Conservation (phyloP, 2,329 filamentous ascomycete species). For the Microascus cirrosus region DNA sequence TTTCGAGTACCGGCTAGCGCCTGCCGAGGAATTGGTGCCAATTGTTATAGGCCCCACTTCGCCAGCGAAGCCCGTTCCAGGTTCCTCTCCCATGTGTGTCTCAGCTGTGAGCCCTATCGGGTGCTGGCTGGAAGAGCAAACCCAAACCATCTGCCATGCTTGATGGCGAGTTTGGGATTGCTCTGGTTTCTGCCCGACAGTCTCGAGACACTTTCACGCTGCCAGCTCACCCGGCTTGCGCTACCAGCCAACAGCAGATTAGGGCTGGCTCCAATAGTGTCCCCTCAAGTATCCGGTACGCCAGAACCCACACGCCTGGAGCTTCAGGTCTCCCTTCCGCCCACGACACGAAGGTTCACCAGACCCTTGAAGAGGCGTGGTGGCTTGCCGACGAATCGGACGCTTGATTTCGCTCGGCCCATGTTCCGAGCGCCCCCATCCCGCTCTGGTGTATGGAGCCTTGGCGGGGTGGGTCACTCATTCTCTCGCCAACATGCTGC, state of each 20-base stretch:
- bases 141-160: no score
- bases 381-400: no score
- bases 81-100: no score
- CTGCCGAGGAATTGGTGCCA: not conserved
- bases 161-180: not conserved
- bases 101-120: no score
- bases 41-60: not conserved
- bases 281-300: not conserved
- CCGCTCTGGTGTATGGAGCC: no score
- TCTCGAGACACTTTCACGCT: not conserved
- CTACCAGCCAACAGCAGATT: not conserved
- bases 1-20: not conserved
- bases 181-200: not conserved
- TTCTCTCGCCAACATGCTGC: no score
- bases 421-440: no score
- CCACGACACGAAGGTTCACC: not conserved
- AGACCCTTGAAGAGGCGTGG: not conserved
- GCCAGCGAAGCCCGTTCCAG: not conserved
- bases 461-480: no score
- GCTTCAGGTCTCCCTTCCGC: not conserved
- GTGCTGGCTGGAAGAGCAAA: no score
- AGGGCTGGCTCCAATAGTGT: not conserved
- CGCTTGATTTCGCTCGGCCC: no score
- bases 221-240: not conserved
- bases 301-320: not conserved